Base-by-base conservation (phyloP, 1,284 basidiomycete genomes). In the Gymnopus androsaceus region DNA sequence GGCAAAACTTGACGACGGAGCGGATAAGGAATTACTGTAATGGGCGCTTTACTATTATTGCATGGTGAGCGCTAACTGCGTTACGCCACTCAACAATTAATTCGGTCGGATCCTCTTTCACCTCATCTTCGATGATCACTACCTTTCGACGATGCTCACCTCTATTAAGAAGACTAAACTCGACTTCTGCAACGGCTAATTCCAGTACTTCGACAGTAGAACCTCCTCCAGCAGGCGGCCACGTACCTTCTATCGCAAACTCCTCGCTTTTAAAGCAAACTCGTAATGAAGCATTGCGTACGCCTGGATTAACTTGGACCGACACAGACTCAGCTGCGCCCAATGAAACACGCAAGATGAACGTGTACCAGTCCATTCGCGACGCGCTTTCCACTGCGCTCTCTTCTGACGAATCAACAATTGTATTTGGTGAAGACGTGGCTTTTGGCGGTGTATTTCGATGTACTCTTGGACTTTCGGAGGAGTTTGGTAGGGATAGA, bases 341-440 rank as follows among this genome's bases (percentile, higher is more conserved):
- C 19, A 0, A 23, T 31, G 90, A 94, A 71, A 93, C 91, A 23
- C 81, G 91, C 56, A 92, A 92, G 75, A 94, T 94, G 91, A 95
- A 95, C 67, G 75, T 88, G 60, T 94, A 94, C 69, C 93, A 95
- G 68, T 88, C 93, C 1, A 81, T 95, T n/a, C 80, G 93, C 44
- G 93, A 95, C 69, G 91, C 91, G 3, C 82, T 95, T 76, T 88
- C 92, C 53, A 91, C 88, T 56, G 90, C 89, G 3, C 71, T 96
- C n/a, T 75, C 79, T 40, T 92, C 90, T 63, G 94, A 98, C 66
- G 89, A 94, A 41, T 90, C 78, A 45, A 85, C 95, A 0, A 86
- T 95, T 9, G 86, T 97, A 0, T 97, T 98, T 66, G 95, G 95
- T n/a, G 94, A 85, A 69, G 94, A 96, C 62, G 92, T 96, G 45